Percentiles rank a stretch among this genome's conserved stretches.
Conservation (phyloP, 768 basidiomycete genomes). For the Naganishia friedmannii region DNA sequence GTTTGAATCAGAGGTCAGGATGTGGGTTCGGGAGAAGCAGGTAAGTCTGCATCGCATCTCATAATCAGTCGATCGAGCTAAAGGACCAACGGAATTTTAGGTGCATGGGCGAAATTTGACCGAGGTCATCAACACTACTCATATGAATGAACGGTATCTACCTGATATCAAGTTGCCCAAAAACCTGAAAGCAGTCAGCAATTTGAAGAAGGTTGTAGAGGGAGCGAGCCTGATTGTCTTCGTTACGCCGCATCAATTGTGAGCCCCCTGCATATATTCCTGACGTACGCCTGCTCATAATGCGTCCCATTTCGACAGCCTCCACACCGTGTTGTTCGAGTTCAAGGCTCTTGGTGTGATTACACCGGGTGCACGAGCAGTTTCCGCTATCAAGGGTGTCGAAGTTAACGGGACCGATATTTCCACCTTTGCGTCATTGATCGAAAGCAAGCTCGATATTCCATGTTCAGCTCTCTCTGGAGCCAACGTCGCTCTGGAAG, state of each 20-base stretch:
- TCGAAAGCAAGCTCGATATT: constrained; percentile 53
- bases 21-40: constrained; percentile 57
- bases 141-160: constrained; percentile 55
- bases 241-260: constrained; percentile 55
- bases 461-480: constrained; percentile 54
- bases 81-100: constrained; percentile 29
- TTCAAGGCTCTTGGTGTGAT: constrained; percentile 44
- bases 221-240: constrained; percentile 56
- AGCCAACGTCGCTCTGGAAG: constrained; percentile 55
- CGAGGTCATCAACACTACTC: constrained; percentile 55
- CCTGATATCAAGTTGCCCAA: constrained; percentile 53
- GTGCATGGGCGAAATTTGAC: constrained; percentile 52
- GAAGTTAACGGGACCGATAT: constrained; percentile 55
- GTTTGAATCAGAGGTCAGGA: constrained; percentile 54
- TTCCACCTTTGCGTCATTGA: constrained; percentile 54
- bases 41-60: constrained; percentile 36
- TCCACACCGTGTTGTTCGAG: constrained; percentile 46
- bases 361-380: constrained; percentile 49
- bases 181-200: constrained; percentile 54
- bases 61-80: background rate
- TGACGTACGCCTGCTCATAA: background rate
- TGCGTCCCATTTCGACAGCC: constrained; percentile 30
- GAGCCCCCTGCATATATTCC: background rate
- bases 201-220: constrained; percentile 54
- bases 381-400: constrained; percentile 57